These are phyloP conservation scores for Wickerhamiella parazyma DNA, from an alignment of 805 yeast species.

Conservation along the genomic window DNA sequence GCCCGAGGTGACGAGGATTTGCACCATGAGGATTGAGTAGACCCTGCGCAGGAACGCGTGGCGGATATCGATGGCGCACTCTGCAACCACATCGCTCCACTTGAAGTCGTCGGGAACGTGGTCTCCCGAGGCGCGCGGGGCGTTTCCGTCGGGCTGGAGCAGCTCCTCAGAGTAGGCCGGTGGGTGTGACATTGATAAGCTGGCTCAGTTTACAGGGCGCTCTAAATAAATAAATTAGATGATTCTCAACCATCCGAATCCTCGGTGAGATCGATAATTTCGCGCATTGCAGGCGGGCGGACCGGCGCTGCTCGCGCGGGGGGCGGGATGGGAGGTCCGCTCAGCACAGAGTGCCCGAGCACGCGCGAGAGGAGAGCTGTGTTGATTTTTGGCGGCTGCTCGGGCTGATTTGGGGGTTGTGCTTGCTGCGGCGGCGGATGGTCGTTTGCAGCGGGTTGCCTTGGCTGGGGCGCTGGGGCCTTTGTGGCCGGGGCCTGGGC, in stretches of 20 bases:
- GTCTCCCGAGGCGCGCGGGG: conserved; percentile 12
- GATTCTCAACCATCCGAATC: background rate
- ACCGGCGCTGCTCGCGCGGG: too few species aligned
- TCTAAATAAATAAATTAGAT: background rate
- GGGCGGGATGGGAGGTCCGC: background rate
- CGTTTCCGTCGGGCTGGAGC: conserved; percentile 1
- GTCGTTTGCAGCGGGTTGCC: too few species aligned
- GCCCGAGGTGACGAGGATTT: conserved; percentile 46
- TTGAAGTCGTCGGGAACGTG: conserved; percentile 54
- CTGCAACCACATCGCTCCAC: conserved; percentile 60
- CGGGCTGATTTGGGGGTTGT: too few species aligned
- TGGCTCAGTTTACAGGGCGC: background rate
- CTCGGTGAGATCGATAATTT: conserved; percentile 3
- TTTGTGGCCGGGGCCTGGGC: too few species aligned
- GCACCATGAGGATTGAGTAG: conserved; percentile 54
- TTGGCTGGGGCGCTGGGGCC: too few species aligned
- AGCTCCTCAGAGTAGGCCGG: conserved; percentile 10
- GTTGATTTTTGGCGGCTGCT: too few species aligned
- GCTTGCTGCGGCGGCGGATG: too few species aligned
- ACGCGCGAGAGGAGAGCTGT: too few species aligned
- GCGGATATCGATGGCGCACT: conserved; percentile 63
- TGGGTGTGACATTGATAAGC: conserved; percentile 3
- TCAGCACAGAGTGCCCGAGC: background rate
- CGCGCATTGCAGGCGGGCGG: background rate
- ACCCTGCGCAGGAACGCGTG: conserved; percentile 69